phyloP scores from a whole-genome alignment of 2,329 filamentous ascomycete genomes.

The Grosmannia clavigera region DNA sequence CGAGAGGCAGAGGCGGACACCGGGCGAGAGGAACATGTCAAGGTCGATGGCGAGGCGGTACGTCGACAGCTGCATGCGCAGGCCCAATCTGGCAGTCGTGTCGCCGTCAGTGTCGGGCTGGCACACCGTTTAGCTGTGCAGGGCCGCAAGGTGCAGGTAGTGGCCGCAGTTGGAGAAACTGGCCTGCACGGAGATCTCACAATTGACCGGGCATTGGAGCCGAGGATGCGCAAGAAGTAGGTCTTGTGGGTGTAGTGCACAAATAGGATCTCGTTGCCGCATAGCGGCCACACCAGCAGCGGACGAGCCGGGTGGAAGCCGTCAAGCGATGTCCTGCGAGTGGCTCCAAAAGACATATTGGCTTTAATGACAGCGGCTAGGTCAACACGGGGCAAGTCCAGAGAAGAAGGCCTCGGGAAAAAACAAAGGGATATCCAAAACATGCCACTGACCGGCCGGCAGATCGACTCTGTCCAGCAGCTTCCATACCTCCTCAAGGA shows the following conservation, averaged over 20 bases:
- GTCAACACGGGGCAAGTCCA: no score
- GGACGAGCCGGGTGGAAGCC: not conserved
- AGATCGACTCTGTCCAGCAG: not conserved
- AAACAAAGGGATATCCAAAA: not conserved
- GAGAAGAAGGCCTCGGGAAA: not conserved
- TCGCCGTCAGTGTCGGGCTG: not conserved
- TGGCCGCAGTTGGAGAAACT: slow-evolving; percentile 1
- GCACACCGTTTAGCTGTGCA: not conserved
- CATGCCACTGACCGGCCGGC: not conserved
- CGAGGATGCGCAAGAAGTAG: not conserved
- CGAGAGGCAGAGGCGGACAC: not conserved
- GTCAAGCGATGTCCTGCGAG: not conserved
- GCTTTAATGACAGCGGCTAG: not conserved
- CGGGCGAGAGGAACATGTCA: not conserved
- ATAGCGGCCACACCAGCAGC: slow-evolving; percentile 3
- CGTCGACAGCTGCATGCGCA: not conserved
- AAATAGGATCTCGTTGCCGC: slow-evolving; percentile 1
- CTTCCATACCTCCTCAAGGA: slow-evolving; percentile 1
- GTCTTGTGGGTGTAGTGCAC: slow-evolving; percentile 1
- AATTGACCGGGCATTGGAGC: not conserved
- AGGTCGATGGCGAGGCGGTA: not conserved
- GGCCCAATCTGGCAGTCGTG: not conserved
- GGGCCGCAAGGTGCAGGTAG: not conserved
- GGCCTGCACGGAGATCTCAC: slow-evolving; percentile 1
- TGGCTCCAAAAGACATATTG: not conserved